phyloP scores from a whole-genome alignment of 345 rosid genomes.

The Syzygium aromaticum region DNA sequence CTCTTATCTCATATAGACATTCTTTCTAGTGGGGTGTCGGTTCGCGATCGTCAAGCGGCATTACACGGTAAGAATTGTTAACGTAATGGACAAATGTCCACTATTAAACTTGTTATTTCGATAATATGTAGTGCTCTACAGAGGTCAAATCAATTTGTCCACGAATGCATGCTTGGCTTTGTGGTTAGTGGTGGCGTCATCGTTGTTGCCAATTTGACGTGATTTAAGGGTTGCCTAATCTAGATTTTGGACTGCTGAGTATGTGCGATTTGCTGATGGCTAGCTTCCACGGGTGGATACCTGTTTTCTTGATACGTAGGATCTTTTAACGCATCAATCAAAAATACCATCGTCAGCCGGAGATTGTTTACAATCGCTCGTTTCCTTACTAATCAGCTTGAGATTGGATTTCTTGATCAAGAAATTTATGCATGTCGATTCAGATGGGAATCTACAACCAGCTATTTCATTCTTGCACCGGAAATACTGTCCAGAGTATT shows the following conservation, averaged over 20 bases:
- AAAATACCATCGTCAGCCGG: neutral
- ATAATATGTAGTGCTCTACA: neutral
- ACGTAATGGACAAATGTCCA: neutral
- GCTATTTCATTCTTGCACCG: neutral
- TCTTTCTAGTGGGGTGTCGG: neutral
- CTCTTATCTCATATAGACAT: neutral
- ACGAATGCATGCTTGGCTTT: neutral
- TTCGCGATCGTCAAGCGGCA: neutral
- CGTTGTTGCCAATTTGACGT: neutral
- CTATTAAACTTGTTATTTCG: fast-evolving
- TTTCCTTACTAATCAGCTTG: too few relatives aligned
- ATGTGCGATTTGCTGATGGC: neutral
- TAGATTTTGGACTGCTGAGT: neutral
- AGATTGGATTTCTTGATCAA: neutral
- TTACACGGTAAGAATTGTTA: neutral
- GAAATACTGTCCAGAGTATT: neutral
- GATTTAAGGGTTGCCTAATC: neutral
- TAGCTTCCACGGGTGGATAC: neutral
- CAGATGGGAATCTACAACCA: neutral
- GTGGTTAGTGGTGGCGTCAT: neutral
- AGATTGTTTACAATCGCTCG: neutral
- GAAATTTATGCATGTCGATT: neutral
- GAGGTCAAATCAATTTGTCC: neutral
- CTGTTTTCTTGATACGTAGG: neutral
- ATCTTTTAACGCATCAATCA: neutral